A percentile compares a stretch with the other conserved stretches of the same genome.
phyloP scores from a whole-genome alignment of 2,329 filamentous ascomycete genomes.

The Sporothrix inflata region DNA sequence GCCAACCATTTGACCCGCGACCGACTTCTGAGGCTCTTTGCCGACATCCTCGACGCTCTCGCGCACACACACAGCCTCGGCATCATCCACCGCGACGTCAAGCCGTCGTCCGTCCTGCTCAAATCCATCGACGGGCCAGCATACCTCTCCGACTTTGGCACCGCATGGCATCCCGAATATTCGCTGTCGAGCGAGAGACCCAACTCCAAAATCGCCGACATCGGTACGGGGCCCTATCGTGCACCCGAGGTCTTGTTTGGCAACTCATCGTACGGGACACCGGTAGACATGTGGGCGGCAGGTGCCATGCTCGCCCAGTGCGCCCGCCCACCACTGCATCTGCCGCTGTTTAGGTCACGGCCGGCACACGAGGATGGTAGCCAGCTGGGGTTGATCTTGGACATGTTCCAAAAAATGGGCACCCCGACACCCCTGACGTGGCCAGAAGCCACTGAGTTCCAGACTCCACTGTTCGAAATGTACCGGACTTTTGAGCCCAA shows the following conservation, averaged over 20 bases:
- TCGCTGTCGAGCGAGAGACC: conserved; percentile 64
- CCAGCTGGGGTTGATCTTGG: conserved; percentile 86
- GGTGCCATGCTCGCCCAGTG: conserved; percentile 84
- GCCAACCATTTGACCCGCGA: conserved; percentile 37
- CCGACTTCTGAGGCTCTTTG: conserved; percentile 54
- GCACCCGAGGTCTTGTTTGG: conserved; percentile 90
- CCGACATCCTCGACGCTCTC: conserved; percentile 71
- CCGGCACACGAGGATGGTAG: conserved; percentile 76
- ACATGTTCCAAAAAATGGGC: conserved; percentile 88
- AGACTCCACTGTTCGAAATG: conserved; percentile 83
- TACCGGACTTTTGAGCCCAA: conserved; percentile 74
- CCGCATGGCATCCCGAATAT: conserved; percentile 73
- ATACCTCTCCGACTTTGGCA: conserved; percentile 88
- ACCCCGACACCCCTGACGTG: conserved; percentile 80
- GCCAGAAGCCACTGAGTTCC: conserved; percentile 75
- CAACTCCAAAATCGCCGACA: conserved; percentile 79
- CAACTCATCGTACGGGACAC: conserved; percentile 68
- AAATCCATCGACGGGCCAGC: conserved; percentile 69
- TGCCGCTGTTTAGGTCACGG: conserved; percentile 81
- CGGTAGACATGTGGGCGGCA: conserved; percentile 86
- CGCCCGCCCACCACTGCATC: conserved; percentile 53
- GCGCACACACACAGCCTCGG: conserved; percentile 70
- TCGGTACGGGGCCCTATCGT: conserved; percentile 90
- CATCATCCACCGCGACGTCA: conserved; percentile 92
- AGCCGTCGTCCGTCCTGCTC: conserved; percentile 86